A percentile compares a stretch with the other conserved stretches of the same genome.
phyloP scores from a whole-genome alignment of 768 basidiomycete species.

The Boletellus emodensis region DNA sequence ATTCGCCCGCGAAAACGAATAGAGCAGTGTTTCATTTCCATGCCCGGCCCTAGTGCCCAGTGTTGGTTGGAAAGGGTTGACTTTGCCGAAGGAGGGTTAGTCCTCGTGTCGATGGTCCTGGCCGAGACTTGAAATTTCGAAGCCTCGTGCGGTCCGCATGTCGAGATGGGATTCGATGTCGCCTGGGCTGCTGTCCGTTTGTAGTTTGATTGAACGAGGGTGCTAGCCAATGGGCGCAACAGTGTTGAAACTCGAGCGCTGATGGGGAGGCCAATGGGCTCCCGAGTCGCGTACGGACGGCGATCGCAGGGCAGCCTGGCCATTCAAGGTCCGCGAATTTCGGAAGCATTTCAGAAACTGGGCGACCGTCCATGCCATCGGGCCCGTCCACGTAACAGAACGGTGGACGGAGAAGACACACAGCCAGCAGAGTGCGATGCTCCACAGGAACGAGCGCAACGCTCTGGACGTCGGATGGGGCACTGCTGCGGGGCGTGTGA shows the following conservation, averaged over 20 bases:
- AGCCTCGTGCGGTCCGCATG: slow-evolving; percentile 27
- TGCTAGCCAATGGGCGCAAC: slow-evolving; percentile 10
- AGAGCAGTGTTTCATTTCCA: background rate
- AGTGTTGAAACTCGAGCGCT: slow-evolving; percentile 6
- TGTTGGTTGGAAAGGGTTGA: slow-evolving; percentile 15
- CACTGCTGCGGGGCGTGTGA: slow-evolving; percentile 32
- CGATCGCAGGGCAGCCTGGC: slow-evolving; percentile 7
- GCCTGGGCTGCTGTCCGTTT: background rate
- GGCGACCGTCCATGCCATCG: background rate
- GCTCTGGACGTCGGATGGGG: slow-evolving; percentile 14
- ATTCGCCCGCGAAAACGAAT: background rate
- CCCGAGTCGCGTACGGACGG: slow-evolving; percentile 3
- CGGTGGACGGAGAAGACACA: slow-evolving; percentile 2
- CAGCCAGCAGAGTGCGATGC: slow-evolving; percentile 6
- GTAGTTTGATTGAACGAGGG: slow-evolving; percentile 4
- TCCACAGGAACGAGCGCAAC: slow-evolving; percentile 12
- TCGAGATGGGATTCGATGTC: slow-evolving; percentile 13
- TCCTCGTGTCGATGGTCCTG: slow-evolving; percentile 10
- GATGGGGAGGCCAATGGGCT: too few species aligned
- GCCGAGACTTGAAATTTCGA: slow-evolving; percentile 12
- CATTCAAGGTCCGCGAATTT: slow-evolving; percentile 26
- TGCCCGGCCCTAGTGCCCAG: background rate
- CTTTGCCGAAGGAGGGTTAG: slow-evolving; percentile 3
- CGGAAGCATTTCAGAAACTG: slow-evolving; percentile 20
- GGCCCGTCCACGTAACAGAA: slow-evolving; percentile 18